Base-by-base conservation (phyloP, 371 early-diverging fungal genomes). In the Apophysomyces ossiformis region DNA sequence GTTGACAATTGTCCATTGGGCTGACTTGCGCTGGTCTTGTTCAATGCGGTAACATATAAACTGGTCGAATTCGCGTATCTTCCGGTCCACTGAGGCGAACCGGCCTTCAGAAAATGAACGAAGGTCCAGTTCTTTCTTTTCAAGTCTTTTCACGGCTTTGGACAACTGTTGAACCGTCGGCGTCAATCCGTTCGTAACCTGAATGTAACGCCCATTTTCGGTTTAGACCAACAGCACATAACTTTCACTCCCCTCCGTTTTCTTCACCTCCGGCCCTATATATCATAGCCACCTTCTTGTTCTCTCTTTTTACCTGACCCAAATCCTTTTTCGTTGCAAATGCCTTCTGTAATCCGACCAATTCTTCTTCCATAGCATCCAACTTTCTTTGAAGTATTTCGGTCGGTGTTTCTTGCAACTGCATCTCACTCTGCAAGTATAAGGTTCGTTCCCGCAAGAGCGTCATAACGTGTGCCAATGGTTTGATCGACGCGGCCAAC, bases 401-500 rank as follows among this genome's bases (percentile, higher is more conserved):
- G 3, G 84, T 79, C 13, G 86, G 82, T 13, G 74, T 66, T 39
- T 75, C 80, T 8, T 77, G 76, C 16, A 77, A 75, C 58, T 77
- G 76, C 13, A 82, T 71, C 63, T 83, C 79, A 39, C 72, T 77
- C 63, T 89, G 88, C 26, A 89, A 65, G 41, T 82, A 75, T 13
- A 83, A 38, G 0, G 88, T 86, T 13, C 87, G 71, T 59, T 85
- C 78, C 59, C 79, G 78, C 7, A 88, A 64, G 7, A 88, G 69
- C 37, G 74, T 67, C 65, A 82, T 64, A 26, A 83, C 69, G 63
- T 86, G 86, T 13, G 75, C 75, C 12, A 84, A 59, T 0, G 89
- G 89, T 54, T 83, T 77, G 44, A 89, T 81, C 15, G 79, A 77
- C 1, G 88, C 87, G 13, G 86, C 88, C 44, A 89, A 68, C 32